Evolutionary conservation across 768 basidiomycete species (phyloP).

Genomic region (Glaciozyma martinii): DNA sequence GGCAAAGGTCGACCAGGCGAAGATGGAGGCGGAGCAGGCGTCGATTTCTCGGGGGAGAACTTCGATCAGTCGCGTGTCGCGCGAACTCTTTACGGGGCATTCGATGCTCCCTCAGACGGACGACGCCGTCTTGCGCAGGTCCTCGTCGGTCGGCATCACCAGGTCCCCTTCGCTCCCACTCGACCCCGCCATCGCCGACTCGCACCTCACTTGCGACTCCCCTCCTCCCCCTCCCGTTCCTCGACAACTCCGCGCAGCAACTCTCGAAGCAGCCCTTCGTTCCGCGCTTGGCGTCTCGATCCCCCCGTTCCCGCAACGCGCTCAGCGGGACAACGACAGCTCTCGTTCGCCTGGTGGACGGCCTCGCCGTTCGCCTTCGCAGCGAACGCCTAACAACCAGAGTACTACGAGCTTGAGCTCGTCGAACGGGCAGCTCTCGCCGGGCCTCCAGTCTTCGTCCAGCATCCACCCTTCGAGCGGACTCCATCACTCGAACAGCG

Average conservation of each 20-base stretch:
- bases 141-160: constrained; percentile 4
- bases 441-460: no score
- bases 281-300: neutral
- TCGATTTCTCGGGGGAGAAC: no score
- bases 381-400: neutral
- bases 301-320: neutral
- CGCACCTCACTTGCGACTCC: constrained; percentile 23
- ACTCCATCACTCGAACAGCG: no score
- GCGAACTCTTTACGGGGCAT: constrained; percentile 5
- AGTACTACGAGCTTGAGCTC: neutral
- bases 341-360: neutral
- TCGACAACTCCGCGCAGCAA: neutral
- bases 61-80: no score
- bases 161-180: constrained; percentile 27
- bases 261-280: neutral
- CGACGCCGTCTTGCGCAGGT: constrained; percentile 24
- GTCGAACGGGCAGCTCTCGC: neutral
- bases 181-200: constrained; percentile 29
- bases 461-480: no score
- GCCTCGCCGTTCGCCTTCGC: neutral
- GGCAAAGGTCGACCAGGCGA: constrained; percentile 16
- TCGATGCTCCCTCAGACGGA: constrained; percentile 33
- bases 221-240: neutral
- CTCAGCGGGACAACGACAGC: neutral
- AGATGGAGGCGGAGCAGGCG: constrained; percentile 11